Conservation (phyloP, 2,329 filamentous ascomycete genomes). For the Verticillium klebahnii region DNA sequence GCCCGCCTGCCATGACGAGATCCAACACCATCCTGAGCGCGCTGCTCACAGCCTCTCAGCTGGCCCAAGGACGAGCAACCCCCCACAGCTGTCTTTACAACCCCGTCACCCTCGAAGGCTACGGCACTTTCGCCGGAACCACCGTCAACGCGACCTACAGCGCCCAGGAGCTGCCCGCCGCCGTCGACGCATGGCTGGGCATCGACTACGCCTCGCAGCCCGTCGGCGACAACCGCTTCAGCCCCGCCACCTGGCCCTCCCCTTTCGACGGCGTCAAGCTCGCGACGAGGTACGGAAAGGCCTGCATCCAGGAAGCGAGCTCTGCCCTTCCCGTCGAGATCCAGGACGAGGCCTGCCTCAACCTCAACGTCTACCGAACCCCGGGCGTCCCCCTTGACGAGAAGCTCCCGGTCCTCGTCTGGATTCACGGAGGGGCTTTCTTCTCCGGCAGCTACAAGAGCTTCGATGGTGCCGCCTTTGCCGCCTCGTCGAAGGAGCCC, state of each 20-base stretch:
- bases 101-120: constrained; percentile 26
- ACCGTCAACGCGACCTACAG: constrained; percentile 27
- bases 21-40: background rate
- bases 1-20: background rate
- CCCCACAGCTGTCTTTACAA: constrained; percentile 5
- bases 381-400: constrained; percentile 24
- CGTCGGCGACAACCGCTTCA: constrained; percentile 33
- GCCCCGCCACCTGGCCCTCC: constrained; percentile 31
- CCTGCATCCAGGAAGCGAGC: constrained; percentile 33
- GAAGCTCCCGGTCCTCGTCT: constrained; percentile 32
- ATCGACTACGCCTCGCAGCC: constrained; percentile 40
- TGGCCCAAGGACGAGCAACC: background rate
- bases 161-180: constrained; percentile 22
- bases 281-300: constrained; percentile 33
- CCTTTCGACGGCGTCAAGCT: constrained; percentile 33
- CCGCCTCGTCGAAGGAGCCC: constrained; percentile 27
- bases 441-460: constrained; percentile 24
- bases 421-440: constrained; percentile 35
- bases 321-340: constrained; percentile 9
- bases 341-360: constrained; percentile 31
- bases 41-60: background rate
- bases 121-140: constrained; percentile 34
- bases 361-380: constrained; percentile 34
- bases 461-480: constrained; percentile 30
- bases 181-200: constrained; percentile 39